phyloP scores from a whole-genome alignment of 768 basidiomycete species.

The Mycena venus region DNA sequence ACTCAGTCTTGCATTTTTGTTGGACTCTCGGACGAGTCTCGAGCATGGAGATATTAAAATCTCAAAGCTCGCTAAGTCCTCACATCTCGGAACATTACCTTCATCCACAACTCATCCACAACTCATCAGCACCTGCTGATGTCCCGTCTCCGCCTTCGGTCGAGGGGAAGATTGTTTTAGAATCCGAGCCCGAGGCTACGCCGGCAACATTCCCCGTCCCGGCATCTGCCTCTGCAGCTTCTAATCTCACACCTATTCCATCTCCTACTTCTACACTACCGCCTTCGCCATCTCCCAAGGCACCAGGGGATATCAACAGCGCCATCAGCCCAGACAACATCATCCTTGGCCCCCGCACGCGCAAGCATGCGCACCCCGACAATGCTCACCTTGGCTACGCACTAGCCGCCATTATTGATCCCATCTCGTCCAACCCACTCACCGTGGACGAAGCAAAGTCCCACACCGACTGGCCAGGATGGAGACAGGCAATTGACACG shows the following conservation, averaged over 20 bases:
- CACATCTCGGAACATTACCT: not conserved
- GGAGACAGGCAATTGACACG: conserved; percentile 26
- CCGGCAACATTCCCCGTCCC: not conserved
- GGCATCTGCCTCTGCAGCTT: not conserved
- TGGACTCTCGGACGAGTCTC: conserved; percentile 29
- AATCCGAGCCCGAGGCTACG: not conserved
- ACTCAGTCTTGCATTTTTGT: conserved; percentile 13
- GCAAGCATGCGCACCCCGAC: not conserved
- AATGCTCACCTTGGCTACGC: not conserved
- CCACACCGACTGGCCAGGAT: conserved; percentile 27
- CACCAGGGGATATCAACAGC: not conserved
- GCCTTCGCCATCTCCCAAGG: not conserved
- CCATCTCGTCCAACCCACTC: not conserved
- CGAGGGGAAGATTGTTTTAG: conserved; percentile 5
- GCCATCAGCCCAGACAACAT: not conserved
- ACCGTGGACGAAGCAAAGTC: conserved; percentile 28
- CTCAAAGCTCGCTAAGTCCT: not conserved
- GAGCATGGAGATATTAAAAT: conserved; percentile 21
- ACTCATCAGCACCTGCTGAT: not conserved
- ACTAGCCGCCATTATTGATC: not conserved
- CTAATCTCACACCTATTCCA: not conserved
- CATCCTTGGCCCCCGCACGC: not conserved
- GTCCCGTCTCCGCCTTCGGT: not conserved
- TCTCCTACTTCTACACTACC: not conserved
- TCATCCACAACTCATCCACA: not conserved